Evolutionary conservation across 75 land plant species (phyloP).

Genomic region (Cupressus sempervirens): DNA sequence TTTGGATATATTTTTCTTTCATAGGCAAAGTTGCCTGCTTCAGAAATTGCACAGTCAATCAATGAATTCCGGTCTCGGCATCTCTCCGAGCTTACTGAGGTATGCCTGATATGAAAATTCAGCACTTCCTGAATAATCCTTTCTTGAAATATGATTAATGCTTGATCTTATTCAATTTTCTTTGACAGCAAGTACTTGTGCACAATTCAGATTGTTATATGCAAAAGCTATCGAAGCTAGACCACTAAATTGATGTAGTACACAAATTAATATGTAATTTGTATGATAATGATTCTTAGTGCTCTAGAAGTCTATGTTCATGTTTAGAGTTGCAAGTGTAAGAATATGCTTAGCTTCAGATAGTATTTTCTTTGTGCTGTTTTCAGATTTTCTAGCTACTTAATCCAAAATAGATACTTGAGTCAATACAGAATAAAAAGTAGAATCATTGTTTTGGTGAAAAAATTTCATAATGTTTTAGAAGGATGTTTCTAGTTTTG

Average conservation of each 20-base stretch:
- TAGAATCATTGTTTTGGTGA: neutral
- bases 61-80: slow-evolving; percentile 88
- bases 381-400: neutral
- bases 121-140: neutral
- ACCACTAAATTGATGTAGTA: neutral
- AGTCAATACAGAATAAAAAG: neutral
- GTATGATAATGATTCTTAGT: neutral
- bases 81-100: slow-evolving; percentile 97
- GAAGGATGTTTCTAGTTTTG: neutral
- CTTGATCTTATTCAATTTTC: neutral
- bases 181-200: neutral
- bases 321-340: neutral
- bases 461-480: neutral
- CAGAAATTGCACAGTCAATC: slow-evolving; percentile 90
- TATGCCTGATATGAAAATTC: slow-evolving; percentile 19
- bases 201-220: neutral
- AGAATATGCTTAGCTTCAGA: neutral
- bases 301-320: neutral
- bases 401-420: neutral
- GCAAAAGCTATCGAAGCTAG: neutral
- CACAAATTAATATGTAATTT: neutral
- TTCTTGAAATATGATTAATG: neutral
- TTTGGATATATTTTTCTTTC: slow-evolving; percentile 5
- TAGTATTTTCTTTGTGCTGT: neutral
- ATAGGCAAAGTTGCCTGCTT: slow-evolving; percentile 85